Evolutionary conservation across 352 stramenopile species (phyloP).

Genomic region (Globisporangium okanoganense): DNA sequence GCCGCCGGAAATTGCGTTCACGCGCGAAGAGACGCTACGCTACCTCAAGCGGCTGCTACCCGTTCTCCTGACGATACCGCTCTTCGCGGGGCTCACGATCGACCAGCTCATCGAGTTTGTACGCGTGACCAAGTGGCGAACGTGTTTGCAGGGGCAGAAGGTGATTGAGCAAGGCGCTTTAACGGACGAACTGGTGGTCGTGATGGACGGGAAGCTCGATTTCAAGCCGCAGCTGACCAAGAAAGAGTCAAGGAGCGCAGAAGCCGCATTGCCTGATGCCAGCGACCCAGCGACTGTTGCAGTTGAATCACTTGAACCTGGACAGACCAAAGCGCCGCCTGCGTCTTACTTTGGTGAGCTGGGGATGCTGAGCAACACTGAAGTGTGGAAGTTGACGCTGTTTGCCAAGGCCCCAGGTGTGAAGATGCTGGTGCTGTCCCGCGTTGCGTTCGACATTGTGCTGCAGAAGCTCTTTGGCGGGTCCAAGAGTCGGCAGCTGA

Average conservation of each 20-base stretch:
- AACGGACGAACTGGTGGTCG: conserved; percentile 37
- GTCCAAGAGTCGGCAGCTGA: conserved; percentile 21
- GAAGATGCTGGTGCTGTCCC: conserved; percentile 28
- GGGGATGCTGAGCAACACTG: conserved; percentile 37
- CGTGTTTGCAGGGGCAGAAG: conserved; percentile 13
- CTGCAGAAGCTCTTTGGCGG: conserved; percentile 38
- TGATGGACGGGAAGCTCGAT: conserved; percentile 39
- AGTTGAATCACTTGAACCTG: background rate
- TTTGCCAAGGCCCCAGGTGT: conserved; percentile 13
- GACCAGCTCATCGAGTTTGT: conserved; percentile 57
- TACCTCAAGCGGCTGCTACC: conserved; percentile 33
- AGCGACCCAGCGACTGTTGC: background rate
- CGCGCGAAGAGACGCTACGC: conserved; percentile 44
- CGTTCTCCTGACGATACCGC: conserved; percentile 22
- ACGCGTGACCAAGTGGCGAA: conserved; percentile 34
- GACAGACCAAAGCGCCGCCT: conserved; percentile 8
- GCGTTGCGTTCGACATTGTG: conserved; percentile 33
- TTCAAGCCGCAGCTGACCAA: background rate
- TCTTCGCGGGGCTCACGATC: conserved; percentile 33
- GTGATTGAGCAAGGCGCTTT: conserved; percentile 22
- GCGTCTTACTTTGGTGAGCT: conserved; percentile 40
- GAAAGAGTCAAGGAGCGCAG: background rate
- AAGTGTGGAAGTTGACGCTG: conserved; percentile 37
- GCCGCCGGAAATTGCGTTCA: conserved; percentile 26
- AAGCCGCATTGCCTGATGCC: background rate